Conservation (phyloP, 371 early-diverging fungal species). For the Rhizopus arrhizus region DNA sequence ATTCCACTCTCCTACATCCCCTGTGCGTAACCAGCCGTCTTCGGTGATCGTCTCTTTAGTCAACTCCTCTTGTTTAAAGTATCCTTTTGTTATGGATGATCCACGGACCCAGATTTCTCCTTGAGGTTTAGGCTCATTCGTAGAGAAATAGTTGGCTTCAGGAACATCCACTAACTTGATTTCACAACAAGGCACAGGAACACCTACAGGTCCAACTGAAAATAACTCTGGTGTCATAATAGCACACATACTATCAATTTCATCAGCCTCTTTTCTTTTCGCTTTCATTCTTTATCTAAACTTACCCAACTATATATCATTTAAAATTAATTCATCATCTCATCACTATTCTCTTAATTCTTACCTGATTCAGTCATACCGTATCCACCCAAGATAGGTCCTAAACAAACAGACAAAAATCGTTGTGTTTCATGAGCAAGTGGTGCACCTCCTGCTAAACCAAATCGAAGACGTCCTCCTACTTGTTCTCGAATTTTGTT, state of each 20-base stretch:
- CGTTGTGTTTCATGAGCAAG: slow-evolving; percentile 69
- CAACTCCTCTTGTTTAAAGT: slow-evolving; percentile 69
- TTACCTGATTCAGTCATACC: slow-evolving; percentile 49
- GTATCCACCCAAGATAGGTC: slow-evolving; percentile 77
- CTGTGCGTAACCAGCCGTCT: slow-evolving; percentile 90
- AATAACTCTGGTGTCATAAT: slow-evolving; percentile 67
- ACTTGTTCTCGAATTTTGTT: slow-evolving; percentile 71
- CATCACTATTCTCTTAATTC: not conserved
- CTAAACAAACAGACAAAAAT: slow-evolving; percentile 70
- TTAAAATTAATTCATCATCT: too few relatives aligned
- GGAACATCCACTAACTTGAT: slow-evolving; percentile 90
- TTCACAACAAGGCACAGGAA: slow-evolving; percentile 81
- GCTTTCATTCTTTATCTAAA: not conserved
- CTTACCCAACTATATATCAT: slow-evolving; percentile 7
- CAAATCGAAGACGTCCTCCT: slow-evolving; percentile 77
- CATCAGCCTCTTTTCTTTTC: slow-evolving; percentile 5
- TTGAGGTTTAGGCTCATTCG: slow-evolving; percentile 68
- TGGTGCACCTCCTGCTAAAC: slow-evolving; percentile 85
- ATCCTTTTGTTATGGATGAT: slow-evolving; percentile 66
- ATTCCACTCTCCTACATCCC: slow-evolving; percentile 86
- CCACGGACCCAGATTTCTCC: slow-evolving; percentile 90
- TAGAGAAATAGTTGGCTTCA: slow-evolving; percentile 75
- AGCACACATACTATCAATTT: slow-evolving; percentile 55
- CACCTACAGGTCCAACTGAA: slow-evolving; percentile 73
- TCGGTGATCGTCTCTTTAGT: slow-evolving; percentile 74